phyloP scores from a whole-genome alignment of 805 yeast genomes.

The Cyberlindnera maritima region DNA sequence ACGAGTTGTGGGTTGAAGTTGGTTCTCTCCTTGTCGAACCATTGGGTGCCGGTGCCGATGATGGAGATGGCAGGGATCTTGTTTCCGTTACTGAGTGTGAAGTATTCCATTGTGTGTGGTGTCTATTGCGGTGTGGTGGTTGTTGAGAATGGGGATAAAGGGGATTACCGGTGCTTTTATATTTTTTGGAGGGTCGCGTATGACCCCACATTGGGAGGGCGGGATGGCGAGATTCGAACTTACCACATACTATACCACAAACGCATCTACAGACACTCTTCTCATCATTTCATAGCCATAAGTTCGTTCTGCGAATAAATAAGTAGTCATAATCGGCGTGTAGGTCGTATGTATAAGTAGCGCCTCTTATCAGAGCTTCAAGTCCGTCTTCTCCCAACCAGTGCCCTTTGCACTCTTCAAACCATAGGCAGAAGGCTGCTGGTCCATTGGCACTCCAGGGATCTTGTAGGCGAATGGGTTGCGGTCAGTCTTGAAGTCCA shows the following conservation, averaged over 20 bases:
- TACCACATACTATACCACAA: too few species aligned
- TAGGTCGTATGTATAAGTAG: too few species aligned
- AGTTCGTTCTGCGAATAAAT: too few species aligned
- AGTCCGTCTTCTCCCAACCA: constrained; percentile 17
- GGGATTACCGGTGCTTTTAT: too few species aligned
- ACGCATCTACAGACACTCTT: too few species aligned
- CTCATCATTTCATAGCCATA: too few species aligned
- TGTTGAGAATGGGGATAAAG: too few species aligned
- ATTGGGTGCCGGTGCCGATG: constrained; percentile 60
- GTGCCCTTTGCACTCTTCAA: constrained; percentile 14
- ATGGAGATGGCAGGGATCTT: constrained; percentile 46
- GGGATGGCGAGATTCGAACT: too few species aligned
- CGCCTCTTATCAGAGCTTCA: constrained; percentile 6
- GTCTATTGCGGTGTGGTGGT: background rate
- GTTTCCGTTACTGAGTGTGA: constrained; percentile 34
- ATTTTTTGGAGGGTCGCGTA: too few species aligned
- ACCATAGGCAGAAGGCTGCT: constrained; percentile 15
- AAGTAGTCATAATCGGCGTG: too few species aligned
- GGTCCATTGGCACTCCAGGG: constrained; percentile 15
- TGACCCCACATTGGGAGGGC: too few species aligned
- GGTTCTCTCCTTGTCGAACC: constrained; percentile 38
- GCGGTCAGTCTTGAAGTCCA: constrained; percentile 50
- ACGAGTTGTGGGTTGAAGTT: constrained; percentile 32
- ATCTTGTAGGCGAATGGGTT: constrained; percentile 62
- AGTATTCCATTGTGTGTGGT: constrained; percentile 14